Base-by-base conservation (phyloP, 31 red algal species). In the Odonthalia washingtoniensis region DNA sequence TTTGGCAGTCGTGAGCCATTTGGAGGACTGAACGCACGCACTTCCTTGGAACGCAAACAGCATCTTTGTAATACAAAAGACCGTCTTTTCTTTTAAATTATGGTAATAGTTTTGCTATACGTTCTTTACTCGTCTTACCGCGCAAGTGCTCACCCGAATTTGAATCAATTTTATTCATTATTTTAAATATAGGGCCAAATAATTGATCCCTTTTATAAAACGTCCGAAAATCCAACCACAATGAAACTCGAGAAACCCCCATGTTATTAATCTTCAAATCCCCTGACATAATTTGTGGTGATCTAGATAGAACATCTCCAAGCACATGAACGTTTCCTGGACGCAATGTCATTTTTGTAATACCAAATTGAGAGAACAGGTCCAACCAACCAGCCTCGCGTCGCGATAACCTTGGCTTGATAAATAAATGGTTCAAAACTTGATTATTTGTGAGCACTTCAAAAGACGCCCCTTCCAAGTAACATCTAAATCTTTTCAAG, bases 1-100 rank as follows among this genome's bases (percentile, higher is more conserved):
- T 12, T 18, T 72, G 46, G 14, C 21, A 1, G 43, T 90, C 87
- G 39, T 90, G 87, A 9, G 73, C 73, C 5, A 77, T 17, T 5
- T 77, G 5, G 12, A 77, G 38, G 12, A 77, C 28, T 12, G 6
- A 21, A 17, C 28, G 5, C 9, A 40, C 37, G 5, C 32, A 17
- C 14, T 45, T 40, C 33, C 37, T 6, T 40, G 73, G 40, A 28
- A 77, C 73, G 14, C 73, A 77, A 5, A 38, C 5, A 16, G 12
- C 14, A 43, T 18, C 40, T 44, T 77, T 45, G 40, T 77, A 77
- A 38, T 43, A 28, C 14, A 77, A 36, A 5, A n/a, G 14, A 21
- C 40, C 43, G 21, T 77, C 36, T 40, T 77, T 34, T 21, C 17
- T 40, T 16, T 9, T 43, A 77, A 21, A 44, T 5, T 17, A 14